Conservation (phyloP, 73 alveolate species). For the Paramecium octaurelia region DNA sequence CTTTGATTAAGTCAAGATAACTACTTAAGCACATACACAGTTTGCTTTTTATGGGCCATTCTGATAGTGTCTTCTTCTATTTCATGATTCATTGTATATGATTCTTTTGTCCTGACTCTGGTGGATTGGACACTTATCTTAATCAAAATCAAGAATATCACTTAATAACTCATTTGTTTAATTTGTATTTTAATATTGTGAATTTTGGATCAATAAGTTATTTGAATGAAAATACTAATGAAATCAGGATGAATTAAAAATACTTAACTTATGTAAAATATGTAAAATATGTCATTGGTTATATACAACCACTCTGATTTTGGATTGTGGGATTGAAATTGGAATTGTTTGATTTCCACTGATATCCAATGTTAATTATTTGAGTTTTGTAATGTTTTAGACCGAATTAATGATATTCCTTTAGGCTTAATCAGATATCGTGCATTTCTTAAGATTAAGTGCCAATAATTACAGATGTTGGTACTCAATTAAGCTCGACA, state of each 20-base stretch:
- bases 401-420: neutral
- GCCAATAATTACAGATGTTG: neutral
- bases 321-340: neutral
- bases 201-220: neutral
- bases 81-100: neutral
- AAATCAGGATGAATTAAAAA: neutral
- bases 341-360: neutral
- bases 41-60: neutral
- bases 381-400: neutral
- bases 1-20: neutral
- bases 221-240: neutral
- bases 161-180: neutral
- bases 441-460: neutral
- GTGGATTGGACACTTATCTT: neutral
- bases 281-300: neutral
- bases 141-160: neutral
- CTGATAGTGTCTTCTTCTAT: neutral
- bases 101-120: neutral
- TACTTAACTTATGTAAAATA: neutral
- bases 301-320: neutral
- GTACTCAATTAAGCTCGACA: neutral
- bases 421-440: neutral
- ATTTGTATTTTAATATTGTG: neutral
- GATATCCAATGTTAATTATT: neutral
- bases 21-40: neutral